A percentile compares a stretch with the other conserved stretches of the same genome.
Evolutionary conservation across 495 filamentous ascomycete genomes (phyloP).

Genomic region (Choiromyces venosus): DNA sequence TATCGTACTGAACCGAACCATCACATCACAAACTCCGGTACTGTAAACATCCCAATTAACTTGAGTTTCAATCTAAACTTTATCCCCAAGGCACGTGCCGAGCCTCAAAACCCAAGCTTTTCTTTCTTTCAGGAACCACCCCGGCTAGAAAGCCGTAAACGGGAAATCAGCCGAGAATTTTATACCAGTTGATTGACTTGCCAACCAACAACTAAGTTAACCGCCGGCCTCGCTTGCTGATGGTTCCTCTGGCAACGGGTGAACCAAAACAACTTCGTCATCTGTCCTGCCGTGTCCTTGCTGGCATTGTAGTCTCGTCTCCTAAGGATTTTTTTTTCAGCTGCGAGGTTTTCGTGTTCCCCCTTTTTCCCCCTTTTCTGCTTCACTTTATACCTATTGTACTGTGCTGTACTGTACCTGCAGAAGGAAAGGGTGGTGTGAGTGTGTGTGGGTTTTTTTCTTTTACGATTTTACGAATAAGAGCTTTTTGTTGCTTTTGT

Average conservation of each 20-base stretch:
- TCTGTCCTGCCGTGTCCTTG: conserved; percentile 10
- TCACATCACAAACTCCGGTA: neutral
- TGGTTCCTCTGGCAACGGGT: conserved; percentile 31
- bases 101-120: neutral
- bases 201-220: too few species aligned
- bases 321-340: neutral
- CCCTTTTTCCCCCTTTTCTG: neutral
- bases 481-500: neutral
- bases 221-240: neutral
- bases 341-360: conserved; percentile 5
- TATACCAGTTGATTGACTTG: too few species aligned
- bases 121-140: too few species aligned
- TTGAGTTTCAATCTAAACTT: neutral
- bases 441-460: neutral
- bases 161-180: neutral
- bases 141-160: neutral
- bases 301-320: neutral
- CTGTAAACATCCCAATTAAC: neutral
- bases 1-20: neutral
- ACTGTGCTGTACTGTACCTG: neutral
- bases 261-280: conserved; percentile 31
- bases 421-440: neutral
- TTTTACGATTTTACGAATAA: conserved; percentile 1
- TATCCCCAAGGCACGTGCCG: neutral
- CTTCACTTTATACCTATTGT: neutral